phyloP scores from a whole-genome alignment of 225 moss, liverwort and hornwort genomes.

The Sphagnum contortum region DNA sequence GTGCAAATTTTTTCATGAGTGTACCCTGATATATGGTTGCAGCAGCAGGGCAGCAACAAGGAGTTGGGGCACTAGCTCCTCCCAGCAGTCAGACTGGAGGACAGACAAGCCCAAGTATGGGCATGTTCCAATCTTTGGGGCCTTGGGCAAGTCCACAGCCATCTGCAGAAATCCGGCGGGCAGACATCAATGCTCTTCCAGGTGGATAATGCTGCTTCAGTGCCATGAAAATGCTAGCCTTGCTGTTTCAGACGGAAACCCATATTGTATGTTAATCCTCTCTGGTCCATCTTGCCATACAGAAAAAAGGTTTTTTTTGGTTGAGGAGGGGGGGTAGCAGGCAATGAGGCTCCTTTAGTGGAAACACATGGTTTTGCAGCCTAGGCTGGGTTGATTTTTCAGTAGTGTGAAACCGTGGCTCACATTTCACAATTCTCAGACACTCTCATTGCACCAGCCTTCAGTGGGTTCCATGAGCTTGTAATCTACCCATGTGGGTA shows the following conservation, averaged over 20 bases:
- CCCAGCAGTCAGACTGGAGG: slow-evolving; percentile 34
- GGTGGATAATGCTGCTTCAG: slow-evolving; percentile 33
- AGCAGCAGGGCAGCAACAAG: slow-evolving; percentile 35
- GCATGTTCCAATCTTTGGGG: slow-evolving; percentile 17
- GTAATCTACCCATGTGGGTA: slow-evolving; percentile 15
- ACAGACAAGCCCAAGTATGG: slow-evolving; percentile 25
- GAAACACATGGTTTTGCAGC: slow-evolving; percentile 22
- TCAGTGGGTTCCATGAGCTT: slow-evolving; percentile 32
- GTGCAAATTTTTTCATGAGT: not conserved
- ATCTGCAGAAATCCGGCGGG: slow-evolving; percentile 33
- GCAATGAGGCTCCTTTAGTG: slow-evolving; percentile 48
- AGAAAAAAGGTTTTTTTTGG: not conserved
- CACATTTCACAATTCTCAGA: slow-evolving; percentile 11
- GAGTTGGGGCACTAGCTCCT: slow-evolving; percentile 21
- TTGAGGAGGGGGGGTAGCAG: slow-evolving; percentile 6
- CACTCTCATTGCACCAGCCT: slow-evolving; percentile 29
- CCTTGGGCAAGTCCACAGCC: slow-evolving; percentile 32
- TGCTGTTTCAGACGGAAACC: slow-evolving; percentile 18
- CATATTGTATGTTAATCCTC: not conserved
- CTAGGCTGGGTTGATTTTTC: slow-evolving; percentile 25
- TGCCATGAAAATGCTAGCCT: slow-evolving; percentile 5
- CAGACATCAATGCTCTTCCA: slow-evolving; percentile 56
- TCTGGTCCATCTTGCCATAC: slow-evolving; percentile 1
- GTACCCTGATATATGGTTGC: slow-evolving; percentile 15
- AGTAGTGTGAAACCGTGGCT: not conserved